Conservation (phyloP, 148 eudicot genomes). For the Diospyros lotus region DNA sequence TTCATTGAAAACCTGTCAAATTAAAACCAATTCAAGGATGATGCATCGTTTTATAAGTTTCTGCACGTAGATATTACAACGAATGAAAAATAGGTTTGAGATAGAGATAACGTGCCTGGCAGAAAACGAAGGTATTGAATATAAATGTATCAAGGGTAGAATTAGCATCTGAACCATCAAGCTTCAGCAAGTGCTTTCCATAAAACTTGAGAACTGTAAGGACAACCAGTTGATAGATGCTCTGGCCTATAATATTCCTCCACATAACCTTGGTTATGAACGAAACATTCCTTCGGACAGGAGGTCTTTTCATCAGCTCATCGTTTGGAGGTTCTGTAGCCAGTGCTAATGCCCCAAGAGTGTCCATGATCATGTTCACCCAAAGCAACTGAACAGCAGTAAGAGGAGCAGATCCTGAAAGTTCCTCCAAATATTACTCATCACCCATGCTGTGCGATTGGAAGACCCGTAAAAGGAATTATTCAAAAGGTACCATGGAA, state of each 20-base stretch:
- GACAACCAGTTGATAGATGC: slow-evolving; percentile 54
- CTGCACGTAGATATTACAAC: no score
- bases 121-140: slow-evolving; percentile 84
- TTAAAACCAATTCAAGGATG: background rate
- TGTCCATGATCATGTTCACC: slow-evolving; percentile 99
- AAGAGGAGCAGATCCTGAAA: slow-evolving; percentile 77
- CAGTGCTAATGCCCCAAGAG: slow-evolving; percentile 78
- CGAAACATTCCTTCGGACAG: slow-evolving; percentile 51
- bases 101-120: slow-evolving; percentile 46
- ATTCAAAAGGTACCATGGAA: background rate
- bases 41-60: no score
- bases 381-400: slow-evolving; percentile 84
- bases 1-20: slow-evolving; percentile 68
- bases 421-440: background rate
- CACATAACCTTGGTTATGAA: slow-evolving; percentile 72
- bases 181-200: slow-evolving; percentile 46
- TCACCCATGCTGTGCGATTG: background rate
- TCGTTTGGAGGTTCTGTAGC: slow-evolving; percentile 84
- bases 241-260: slow-evolving; percentile 79
- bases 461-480: background rate
- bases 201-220: slow-evolving; percentile 41
- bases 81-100: background rate
- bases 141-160: slow-evolving; percentile 59
- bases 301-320: slow-evolving; percentile 66
- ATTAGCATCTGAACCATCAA: slow-evolving; percentile 45